phyloP scores from a whole-genome alignment of 257 asterid species.

The Verbascum thapsus region DNA sequence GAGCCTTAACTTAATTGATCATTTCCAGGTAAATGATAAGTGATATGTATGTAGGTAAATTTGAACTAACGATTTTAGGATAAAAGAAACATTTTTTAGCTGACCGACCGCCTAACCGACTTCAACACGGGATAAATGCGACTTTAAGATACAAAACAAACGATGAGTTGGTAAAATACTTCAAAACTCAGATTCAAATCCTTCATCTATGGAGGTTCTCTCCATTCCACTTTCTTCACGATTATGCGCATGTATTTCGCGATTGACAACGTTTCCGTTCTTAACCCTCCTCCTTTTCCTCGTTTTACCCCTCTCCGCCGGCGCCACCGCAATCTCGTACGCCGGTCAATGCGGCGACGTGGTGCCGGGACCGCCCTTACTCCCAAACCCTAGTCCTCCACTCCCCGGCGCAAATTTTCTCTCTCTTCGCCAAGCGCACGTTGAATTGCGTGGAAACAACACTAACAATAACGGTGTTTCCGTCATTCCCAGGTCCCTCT shows the following conservation, averaged over 20 bases:
- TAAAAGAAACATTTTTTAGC: too few species aligned
- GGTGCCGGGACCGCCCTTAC: constrained; percentile 43
- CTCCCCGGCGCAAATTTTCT: constrained; percentile 34
- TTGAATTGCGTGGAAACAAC: constrained; percentile 30
- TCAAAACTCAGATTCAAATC: constrained; percentile 25
- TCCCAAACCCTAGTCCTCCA: constrained; percentile 38
- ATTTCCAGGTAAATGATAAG: too few species aligned
- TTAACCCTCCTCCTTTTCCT: constrained; percentile 32
- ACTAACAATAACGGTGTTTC: constrained; percentile 24
- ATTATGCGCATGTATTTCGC: constrained; percentile 12
- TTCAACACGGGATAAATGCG: constrained; percentile 2
- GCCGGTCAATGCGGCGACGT: constrained; percentile 51
- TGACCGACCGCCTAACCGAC: too few species aligned
- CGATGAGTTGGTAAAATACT: constrained; percentile 17
- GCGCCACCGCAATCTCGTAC: constrained; percentile 45
- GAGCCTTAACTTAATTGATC: too few species aligned
- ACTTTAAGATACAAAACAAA: background rate
- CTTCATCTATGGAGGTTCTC: constrained; percentile 39
- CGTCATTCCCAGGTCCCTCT: constrained; percentile 36
- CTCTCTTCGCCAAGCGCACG: constrained; percentile 42
- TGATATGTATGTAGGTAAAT: too few species aligned
- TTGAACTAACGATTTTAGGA: too few species aligned
- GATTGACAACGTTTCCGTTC: constrained; percentile 27
- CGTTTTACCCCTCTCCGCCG: constrained; percentile 31
- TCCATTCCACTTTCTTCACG: constrained; percentile 22